These are phyloP conservation scores for Aspergillus awamori DNA, from an alignment of 2,329 filamentous ascomycete genomes.

Conservation along the genomic window DNA sequence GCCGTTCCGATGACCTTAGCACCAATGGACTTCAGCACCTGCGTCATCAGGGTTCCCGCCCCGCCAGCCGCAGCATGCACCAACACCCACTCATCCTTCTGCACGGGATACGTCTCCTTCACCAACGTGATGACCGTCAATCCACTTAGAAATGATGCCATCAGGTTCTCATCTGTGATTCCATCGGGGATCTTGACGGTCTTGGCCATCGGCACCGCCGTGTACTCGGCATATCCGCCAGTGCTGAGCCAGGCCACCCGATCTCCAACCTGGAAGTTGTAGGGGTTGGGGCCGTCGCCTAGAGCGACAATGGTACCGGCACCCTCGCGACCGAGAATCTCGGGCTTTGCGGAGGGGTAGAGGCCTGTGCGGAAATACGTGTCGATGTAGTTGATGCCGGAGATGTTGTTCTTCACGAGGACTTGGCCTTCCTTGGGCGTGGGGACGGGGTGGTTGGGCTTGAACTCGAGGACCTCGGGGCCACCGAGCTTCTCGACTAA, in stretches of 20 bases:
- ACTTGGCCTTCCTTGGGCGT: constrained; percentile 69
- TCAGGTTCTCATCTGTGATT: constrained; percentile 64
- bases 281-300: constrained; percentile 54
- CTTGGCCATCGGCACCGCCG: constrained; percentile 54
- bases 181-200: constrained; percentile 66
- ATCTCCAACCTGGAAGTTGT: constrained; percentile 66
- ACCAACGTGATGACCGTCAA: constrained; percentile 80
- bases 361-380: constrained; percentile 87
- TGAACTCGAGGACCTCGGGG: constrained; percentile 71
- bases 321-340: constrained; percentile 78
- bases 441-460: constrained; percentile 71
- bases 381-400: constrained; percentile 88
- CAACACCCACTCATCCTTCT: constrained; percentile 77
- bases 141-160: constrained; percentile 75
- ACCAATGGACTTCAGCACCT: constrained; percentile 72
- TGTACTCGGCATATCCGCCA: constrained; percentile 63
- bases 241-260: constrained; percentile 70
- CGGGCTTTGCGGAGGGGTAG: constrained; percentile 71
- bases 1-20: constrained; percentile 81
- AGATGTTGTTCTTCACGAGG: constrained; percentile 76
- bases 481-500: constrained; percentile 73
- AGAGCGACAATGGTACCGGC: constrained; percentile 69
- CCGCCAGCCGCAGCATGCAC: constrained; percentile 86
- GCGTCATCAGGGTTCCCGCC: constrained; percentile 73
- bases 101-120: constrained; percentile 70